A percentile compares a stretch with the other conserved stretches of the same genome.
These are phyloP conservation scores for Kluyveromyces nonfermentans DNA, from an alignment of 805 yeast genomes.

Conservation along the genomic window DNA sequence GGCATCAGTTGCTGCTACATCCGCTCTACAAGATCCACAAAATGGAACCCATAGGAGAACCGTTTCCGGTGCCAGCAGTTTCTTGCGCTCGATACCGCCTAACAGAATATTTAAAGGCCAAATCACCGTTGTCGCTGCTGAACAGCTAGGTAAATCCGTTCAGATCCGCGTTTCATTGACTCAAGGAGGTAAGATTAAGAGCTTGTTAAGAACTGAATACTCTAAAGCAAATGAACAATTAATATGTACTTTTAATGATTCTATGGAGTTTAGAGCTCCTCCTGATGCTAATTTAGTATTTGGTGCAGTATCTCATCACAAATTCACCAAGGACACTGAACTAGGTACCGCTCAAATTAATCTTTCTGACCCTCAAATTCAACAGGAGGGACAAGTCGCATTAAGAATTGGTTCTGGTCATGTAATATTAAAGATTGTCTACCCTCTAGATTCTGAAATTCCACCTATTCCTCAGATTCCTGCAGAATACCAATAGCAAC, in stretches of 20 bases:
- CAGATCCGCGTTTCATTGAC: conserved; percentile 49
- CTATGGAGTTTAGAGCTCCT: conserved; percentile 56
- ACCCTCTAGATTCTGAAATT: conserved; percentile 10
- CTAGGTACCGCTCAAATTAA: conserved; percentile 50
- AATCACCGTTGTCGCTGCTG: conserved; percentile 41
- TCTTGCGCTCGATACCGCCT: conserved; percentile 26
- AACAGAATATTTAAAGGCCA: conserved; percentile 39
- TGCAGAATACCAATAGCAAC: conserved; percentile 3
- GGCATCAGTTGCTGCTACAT: conserved; percentile 9
- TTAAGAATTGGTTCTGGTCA: conserved; percentile 24
- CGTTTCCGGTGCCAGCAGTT: conserved; percentile 16
- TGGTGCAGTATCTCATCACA: conserved; percentile 55
- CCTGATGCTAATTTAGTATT: conserved; percentile 52
- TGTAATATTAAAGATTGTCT: conserved; percentile 21
- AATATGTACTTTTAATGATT: conserved; percentile 48
- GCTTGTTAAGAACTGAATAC: conserved; percentile 54
- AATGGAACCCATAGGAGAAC: conserved; percentile 12
- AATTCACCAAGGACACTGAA: conserved; percentile 60
- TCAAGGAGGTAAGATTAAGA: conserved; percentile 39
- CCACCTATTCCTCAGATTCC: conserved; percentile 9
- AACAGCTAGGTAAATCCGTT: conserved; percentile 33
- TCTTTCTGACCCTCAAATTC: conserved; percentile 36
- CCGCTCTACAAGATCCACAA: conserved; percentile 15
- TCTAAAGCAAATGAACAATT: conserved; percentile 42
- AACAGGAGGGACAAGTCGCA: conserved; percentile 23